A percentile compares a stretch with the other conserved stretches of the same genome.
Evolutionary conservation across 495 filamentous ascomycete species (phyloP).

Genomic region (Jackrogersella multiformis): DNA sequence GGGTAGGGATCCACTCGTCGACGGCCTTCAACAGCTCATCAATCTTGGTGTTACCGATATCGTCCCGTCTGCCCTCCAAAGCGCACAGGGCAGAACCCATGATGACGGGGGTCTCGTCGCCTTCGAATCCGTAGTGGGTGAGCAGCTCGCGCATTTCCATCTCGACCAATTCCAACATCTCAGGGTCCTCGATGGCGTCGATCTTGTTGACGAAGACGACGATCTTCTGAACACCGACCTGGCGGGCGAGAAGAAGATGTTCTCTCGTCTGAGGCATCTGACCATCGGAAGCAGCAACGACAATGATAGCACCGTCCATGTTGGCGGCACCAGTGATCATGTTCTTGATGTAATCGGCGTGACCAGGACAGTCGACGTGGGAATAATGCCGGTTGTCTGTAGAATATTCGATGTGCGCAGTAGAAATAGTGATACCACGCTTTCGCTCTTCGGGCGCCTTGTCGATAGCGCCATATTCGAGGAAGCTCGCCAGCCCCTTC

Average conservation of each 20-base stretch:
- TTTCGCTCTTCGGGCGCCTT: slow-evolving; percentile 99
- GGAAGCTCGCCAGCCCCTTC: slow-evolving; percentile 91
- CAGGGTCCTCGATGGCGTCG: slow-evolving; percentile 92
- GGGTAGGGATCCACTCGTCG: slow-evolving; percentile 96
- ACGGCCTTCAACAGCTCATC: slow-evolving; percentile 89
- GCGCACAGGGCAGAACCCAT: slow-evolving; percentile 96
- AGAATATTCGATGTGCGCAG: slow-evolving; percentile 96
- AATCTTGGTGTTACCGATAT: slow-evolving; percentile 86
- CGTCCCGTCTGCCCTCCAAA: slow-evolving; percentile 84
- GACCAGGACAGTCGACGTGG: slow-evolving; percentile 99
- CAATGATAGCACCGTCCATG: slow-evolving; percentile 98
- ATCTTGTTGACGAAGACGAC: slow-evolving; percentile 99
- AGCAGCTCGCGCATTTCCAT: slow-evolving; percentile 99
- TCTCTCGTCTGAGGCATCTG: slow-evolving; percentile 99
- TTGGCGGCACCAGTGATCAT: slow-evolving; percentile 98
- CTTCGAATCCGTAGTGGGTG: slow-evolving; percentile 91
- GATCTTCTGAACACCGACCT: slow-evolving; percentile 96
- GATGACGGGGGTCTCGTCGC: slow-evolving; percentile 95
- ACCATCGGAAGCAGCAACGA: slow-evolving; percentile 97
- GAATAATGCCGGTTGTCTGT: slow-evolving; percentile 94
- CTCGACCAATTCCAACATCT: slow-evolving; percentile 99
- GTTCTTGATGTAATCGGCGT: slow-evolving; percentile 99
- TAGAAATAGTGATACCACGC: slow-evolving; percentile 99
- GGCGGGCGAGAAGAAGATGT: slow-evolving; percentile 95
- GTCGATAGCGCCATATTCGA: slow-evolving; percentile 97